phyloP scores from a whole-genome alignment of 768 basidiomycete species.

The Pulveroboletus sp. region DNA sequence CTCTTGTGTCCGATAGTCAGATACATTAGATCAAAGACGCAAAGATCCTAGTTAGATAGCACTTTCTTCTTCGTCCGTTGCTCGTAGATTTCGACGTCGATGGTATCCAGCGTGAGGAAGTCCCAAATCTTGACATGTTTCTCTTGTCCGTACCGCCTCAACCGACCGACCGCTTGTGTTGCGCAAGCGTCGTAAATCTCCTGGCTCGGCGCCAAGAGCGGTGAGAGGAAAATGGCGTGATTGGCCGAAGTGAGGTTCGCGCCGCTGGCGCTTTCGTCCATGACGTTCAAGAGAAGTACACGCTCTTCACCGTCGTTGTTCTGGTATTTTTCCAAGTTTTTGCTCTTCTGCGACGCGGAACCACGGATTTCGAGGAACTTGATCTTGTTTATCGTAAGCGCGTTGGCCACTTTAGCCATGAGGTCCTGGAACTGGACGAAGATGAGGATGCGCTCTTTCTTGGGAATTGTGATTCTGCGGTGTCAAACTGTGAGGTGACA shows the following conservation, averaged over 20 bases:
- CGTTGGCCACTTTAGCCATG: constrained; percentile 86
- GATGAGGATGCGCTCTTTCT: constrained; percentile 78
- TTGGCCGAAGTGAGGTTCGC: constrained; percentile 92
- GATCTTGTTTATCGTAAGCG: constrained; percentile 67
- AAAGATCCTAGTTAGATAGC: constrained; percentile 18
- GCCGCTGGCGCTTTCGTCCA: constrained; percentile 93
- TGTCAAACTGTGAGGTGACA: neutral
- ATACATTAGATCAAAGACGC: constrained; percentile 3
- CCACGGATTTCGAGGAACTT: constrained; percentile 80
- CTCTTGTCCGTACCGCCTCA: constrained; percentile 78
- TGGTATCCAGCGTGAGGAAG: constrained; percentile 82
- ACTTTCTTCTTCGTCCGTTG: constrained; percentile 37
- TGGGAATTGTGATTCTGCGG: constrained; percentile 61
- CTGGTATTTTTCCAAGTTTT: constrained; percentile 84
- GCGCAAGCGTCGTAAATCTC: constrained; percentile 83
- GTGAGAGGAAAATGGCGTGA: constrained; percentile 92
- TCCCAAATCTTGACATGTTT: constrained; percentile 80
- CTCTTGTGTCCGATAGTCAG: constrained; percentile 3
- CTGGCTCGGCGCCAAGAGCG: constrained; percentile 75
- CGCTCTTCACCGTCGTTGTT: constrained; percentile 69
- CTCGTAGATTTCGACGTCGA: constrained; percentile 80
- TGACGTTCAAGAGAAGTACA: constrained; percentile 84
- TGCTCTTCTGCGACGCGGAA: constrained; percentile 70
- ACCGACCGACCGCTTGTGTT: constrained; percentile 79
- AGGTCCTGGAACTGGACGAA: constrained; percentile 97